Evolutionary conservation across 1,284 basidiomycete genomes (phyloP), one percentile per base, ranked within the genome.

Genomic region (Ganoderma boninense): DNA sequence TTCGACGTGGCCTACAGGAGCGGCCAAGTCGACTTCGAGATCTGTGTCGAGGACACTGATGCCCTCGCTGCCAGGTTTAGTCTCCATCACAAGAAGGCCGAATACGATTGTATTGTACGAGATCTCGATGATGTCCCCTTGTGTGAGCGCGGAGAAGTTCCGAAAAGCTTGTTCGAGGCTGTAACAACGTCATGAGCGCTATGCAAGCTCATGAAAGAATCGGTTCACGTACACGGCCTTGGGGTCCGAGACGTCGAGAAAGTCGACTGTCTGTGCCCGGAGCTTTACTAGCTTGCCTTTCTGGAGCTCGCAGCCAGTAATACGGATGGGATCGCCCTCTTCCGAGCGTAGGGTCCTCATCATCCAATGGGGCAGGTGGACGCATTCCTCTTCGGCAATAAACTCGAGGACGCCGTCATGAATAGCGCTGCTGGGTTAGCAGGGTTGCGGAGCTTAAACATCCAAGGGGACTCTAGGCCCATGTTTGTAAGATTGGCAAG

Each of bases 311-410:
- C 93, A 87, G 1, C 97, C 97, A 1, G 93, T 97, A 57, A 99
- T 91, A 46, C 97, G 92, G 71, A 99, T 95, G 5, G 96, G 92
- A 83, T 99, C 97, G 16, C 98, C 98, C 81, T 99, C 98, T 64
- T 93, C 92, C 38, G 99, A 84, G 35, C 94, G 89, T 11, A 99
- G 85, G 10, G 95, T 95, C 82, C 95, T 95, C 98, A 99, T 99
- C 96, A 99, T 98, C 98, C 98, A 99, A 73, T 96, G 95, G 0
- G 98, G 98, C 16, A 99, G 86, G 84, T 99, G 95, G 2, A 98
- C 97, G 26, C 94, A 89, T 18, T 97, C 98, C 80, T 99, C 97
- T 69, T 98, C 95, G 0, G 98, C 97, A 74, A n/a, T n/a, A n/a
- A n/a, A n/a, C n/a, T n/a, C n/a, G n/a, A n/a, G n/a, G n/a, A n/a